These are phyloP conservation scores for Leptomonas pyrrhocoris DNA, from an alignment of 208 protist genomes.

Conservation along the genomic window DNA sequence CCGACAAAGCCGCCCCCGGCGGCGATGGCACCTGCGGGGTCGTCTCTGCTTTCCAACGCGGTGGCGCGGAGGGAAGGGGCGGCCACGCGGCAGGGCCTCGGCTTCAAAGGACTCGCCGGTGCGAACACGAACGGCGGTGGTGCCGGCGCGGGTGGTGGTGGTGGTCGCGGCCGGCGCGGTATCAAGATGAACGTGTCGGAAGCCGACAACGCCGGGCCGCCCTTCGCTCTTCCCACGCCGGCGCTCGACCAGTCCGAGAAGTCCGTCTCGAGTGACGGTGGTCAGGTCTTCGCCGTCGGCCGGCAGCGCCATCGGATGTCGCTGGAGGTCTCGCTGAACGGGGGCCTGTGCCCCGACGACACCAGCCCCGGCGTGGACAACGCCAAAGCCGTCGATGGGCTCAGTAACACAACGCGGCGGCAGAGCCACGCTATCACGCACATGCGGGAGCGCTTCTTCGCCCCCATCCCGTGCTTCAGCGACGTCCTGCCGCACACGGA, in stretches of 20 bases:
- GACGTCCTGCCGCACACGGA: constrained; percentile 37
- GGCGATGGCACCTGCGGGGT: neutral
- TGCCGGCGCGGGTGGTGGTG: neutral
- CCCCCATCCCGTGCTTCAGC: constrained; percentile 46
- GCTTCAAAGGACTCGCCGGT: constrained; percentile 21
- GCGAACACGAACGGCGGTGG: neutral
- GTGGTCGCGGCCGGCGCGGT: neutral
- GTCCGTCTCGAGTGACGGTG: neutral
- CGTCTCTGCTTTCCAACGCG: constrained; percentile 5
- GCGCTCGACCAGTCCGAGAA: neutral
- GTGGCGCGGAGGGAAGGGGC: constrained; percentile 11
- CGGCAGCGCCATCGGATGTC: constrained; percentile 9
- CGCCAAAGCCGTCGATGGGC: constrained; percentile 37
- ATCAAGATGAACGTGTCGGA: constrained; percentile 9
- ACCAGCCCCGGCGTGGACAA: constrained; percentile 8
- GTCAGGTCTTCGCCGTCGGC: constrained; percentile 14
- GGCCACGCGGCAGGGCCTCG: constrained; percentile 32
- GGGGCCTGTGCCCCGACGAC: neutral
- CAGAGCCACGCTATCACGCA: constrained; percentile 40
- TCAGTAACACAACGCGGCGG: constrained; percentile 31
- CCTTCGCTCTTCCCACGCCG: neutral
- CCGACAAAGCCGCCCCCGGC: constrained; percentile 4
- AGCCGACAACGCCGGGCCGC: neutral
- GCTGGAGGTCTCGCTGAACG: constrained; percentile 4
- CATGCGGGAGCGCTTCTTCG: constrained; percentile 62